These are phyloP conservation scores for Talaromyces thailandensis DNA, from an alignment of 495 filamentous ascomycete genomes.

Conservation along the genomic window DNA sequence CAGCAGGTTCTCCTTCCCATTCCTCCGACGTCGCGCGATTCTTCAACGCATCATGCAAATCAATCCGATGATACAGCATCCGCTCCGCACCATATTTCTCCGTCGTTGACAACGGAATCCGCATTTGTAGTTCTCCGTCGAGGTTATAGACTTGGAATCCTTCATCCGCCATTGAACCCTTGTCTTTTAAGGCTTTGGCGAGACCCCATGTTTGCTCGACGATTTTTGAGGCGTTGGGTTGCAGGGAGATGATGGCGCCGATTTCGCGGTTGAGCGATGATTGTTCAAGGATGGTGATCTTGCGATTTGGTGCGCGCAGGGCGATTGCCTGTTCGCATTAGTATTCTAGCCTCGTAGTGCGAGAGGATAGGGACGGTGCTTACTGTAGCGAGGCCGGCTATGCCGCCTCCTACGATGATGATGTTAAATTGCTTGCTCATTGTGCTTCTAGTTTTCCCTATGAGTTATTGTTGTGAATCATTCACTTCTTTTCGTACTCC, in stretches of 20 bases:
- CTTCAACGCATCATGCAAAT: slow-evolving; percentile 18
- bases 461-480: not conserved
- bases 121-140: slow-evolving; percentile 13
- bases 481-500: not conserved
- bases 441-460: not conserved
- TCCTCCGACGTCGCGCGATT: slow-evolving; percentile 9
- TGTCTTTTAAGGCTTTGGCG: slow-evolving; percentile 6
- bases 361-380: not conserved
- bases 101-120: slow-evolving; percentile 13
- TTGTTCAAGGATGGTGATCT: slow-evolving; percentile 20
- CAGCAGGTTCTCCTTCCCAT: slow-evolving; percentile 12
- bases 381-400: not conserved
- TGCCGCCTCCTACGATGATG: not conserved
- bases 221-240: slow-evolving; percentile 23
- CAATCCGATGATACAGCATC: slow-evolving; percentile 20
- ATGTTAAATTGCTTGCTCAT: not conserved
- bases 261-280: slow-evolving; percentile 21
- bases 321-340: slow-evolving; percentile 12
- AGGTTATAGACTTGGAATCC: slow-evolving; percentile 24
- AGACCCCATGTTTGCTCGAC: slow-evolving; percentile 16
- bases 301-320: slow-evolving; percentile 15
- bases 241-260: slow-evolving; percentile 22
- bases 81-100: slow-evolving; percentile 18
- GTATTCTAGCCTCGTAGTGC: not conserved
- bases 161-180: slow-evolving; percentile 16